Percentiles rank a stretch among this genome's conserved stretches.
Evolutionary conservation across 2,329 filamentous ascomycete genomes (phyloP).

Genomic region (Penicillium hordei): DNA sequence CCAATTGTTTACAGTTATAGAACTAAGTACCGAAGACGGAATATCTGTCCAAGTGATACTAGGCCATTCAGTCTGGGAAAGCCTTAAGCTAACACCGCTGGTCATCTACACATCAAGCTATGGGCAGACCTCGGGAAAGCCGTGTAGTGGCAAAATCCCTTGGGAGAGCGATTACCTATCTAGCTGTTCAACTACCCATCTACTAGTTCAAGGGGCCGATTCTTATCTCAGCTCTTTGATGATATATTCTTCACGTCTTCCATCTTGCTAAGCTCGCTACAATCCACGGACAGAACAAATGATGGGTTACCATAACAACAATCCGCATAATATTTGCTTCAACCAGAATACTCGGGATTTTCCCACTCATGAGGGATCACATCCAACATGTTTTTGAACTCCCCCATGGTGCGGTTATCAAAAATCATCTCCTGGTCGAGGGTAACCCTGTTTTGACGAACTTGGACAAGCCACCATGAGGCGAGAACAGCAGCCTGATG

Average conservation of each 20-base stretch:
- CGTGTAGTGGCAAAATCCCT: background rate
- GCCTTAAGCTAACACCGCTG: no score
- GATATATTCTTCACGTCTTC: no score
- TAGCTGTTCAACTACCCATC: background rate
- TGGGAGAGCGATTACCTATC: no score
- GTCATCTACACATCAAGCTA: no score
- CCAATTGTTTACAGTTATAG: no score
- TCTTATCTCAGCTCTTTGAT: no score
- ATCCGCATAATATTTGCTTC: background rate
- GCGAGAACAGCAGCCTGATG: background rate
- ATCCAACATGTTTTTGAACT: background rate
- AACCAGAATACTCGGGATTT: background rate
- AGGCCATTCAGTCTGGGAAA: no score
- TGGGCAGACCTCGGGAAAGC: no score
- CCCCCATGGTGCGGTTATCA: background rate
- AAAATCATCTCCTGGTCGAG: background rate
- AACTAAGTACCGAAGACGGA: no score
- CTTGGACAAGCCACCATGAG: background rate
- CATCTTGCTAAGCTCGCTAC: background rate
- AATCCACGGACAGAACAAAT: background rate
- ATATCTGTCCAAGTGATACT: no score
- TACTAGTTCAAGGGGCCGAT: background rate
- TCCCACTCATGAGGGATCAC: background rate
- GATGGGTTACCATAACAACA: background rate
- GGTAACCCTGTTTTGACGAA: background rate